Conservation (phyloP, 208 protist genomes). For the Acanthamoeba polyphaga region DNA sequence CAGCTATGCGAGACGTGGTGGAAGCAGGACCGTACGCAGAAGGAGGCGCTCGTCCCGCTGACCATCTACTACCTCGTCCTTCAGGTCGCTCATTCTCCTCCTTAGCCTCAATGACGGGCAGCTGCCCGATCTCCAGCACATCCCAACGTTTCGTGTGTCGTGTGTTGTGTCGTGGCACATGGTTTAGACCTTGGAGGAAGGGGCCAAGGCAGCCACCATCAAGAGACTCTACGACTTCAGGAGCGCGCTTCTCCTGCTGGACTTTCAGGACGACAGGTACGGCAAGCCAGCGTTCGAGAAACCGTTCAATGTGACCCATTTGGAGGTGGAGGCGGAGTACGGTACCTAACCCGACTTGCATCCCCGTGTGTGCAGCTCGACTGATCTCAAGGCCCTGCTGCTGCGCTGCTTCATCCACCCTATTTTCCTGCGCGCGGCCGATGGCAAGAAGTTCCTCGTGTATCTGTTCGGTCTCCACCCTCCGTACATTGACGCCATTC, state of each 20-base stretch:
- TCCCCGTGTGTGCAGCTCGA: not conserved
- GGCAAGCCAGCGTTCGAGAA: not conserved
- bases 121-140: not conserved
- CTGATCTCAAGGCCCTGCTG: conserved; percentile 73
- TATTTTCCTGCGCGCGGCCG: conserved; percentile 75
- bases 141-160: too few species aligned
- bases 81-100: not conserved
- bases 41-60: conserved; percentile 84
- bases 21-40: conserved; percentile 48
- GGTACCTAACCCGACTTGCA: too few species aligned
- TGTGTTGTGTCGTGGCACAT: too few species aligned
- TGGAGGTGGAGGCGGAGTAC: not conserved
- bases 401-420: conserved; percentile 81
- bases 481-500: conserved; percentile 81
- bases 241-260: conserved; percentile 79
- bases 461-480: conserved; percentile 80
- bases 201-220: conserved; percentile 76
- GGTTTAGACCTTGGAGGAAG: not conserved
- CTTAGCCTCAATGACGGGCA: not conserved
- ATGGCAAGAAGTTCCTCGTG: conserved; percentile 84
- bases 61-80: conserved; percentile 84
- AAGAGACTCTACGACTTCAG: conserved; percentile 83
- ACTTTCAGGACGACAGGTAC: conserved; percentile 80
- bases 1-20: conserved; percentile 46
- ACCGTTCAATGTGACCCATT: not conserved